Evolutionary conservation across 208 protist species (phyloP).

Genomic region (Acanthamoeba sp.): DNA sequence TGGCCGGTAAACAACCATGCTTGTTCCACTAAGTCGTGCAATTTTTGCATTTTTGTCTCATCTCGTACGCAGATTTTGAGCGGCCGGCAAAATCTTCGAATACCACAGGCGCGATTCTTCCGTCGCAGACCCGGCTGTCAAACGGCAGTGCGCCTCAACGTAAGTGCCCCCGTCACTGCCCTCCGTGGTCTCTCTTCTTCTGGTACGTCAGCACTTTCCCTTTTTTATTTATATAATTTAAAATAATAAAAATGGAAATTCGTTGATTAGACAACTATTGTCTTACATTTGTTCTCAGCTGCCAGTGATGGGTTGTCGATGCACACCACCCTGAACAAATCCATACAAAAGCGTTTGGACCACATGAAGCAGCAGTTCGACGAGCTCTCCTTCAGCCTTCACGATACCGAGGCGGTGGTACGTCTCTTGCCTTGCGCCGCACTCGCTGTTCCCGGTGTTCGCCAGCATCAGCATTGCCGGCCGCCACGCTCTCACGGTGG

Average conservation of each 20-base stretch:
- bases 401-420: background rate
- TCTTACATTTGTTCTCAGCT: too few relatives aligned
- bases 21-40: too few relatives aligned
- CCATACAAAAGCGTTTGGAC: background rate
- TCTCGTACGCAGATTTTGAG: too few relatives aligned
- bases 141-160: too few relatives aligned
- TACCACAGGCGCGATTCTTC: background rate
- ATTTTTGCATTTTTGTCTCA: too few relatives aligned
- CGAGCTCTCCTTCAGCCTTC: background rate
- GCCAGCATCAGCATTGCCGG: too few relatives aligned
- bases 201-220: background rate
- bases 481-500: background rate
- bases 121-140: background rate
- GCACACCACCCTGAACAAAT: background rate
- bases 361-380: conserved; percentile 6
- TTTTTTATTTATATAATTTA: background rate
- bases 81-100: background rate
- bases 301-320: background rate
- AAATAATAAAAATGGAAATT: too few relatives aligned
- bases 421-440: too few relatives aligned
- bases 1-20: background rate
- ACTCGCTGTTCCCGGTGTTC: too few relatives aligned
- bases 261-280: too few relatives aligned
- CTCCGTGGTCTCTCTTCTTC: background rate
- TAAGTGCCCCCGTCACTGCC: too few relatives aligned